These are phyloP conservation scores for Ceratobasidium sp. DNA, from an alignment of 1,284 basidiomycete genomes.

Conservation along the genomic window DNA sequence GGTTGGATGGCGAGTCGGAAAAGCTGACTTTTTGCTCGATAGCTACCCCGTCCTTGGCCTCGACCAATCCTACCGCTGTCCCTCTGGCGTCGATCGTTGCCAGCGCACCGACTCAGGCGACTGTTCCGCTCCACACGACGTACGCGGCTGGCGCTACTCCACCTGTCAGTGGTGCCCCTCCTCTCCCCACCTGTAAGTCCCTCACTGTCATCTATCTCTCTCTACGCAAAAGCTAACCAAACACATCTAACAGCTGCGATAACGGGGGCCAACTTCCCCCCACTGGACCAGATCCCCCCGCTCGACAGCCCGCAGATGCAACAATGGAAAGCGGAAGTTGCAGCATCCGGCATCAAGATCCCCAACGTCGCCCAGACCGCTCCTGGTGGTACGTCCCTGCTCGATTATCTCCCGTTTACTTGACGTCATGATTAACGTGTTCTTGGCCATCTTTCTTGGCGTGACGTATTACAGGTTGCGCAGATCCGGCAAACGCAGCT, in stretches of 20 bases:
- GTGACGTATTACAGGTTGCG: slow-evolving; percentile 64
- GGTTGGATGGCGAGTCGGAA: not conserved
- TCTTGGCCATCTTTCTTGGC: slow-evolving; percentile 35
- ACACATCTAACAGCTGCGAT: slow-evolving; percentile 60
- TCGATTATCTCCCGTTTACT: not conserved
- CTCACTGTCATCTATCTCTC: slow-evolving; percentile 20
- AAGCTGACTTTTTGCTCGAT: not conserved
- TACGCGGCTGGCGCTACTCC: slow-evolving; percentile 71
- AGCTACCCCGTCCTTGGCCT: slow-evolving; percentile 37
- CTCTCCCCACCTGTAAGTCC: slow-evolving; percentile 70
- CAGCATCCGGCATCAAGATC: slow-evolving; percentile 68
- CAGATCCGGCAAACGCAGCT: slow-evolving; percentile 69
- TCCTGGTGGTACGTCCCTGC: slow-evolving; percentile 4
- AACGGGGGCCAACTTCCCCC: slow-evolving; percentile 69
- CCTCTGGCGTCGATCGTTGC: slow-evolving; percentile 64
- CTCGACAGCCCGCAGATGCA: slow-evolving; percentile 72
- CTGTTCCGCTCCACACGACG: slow-evolving; percentile 66
- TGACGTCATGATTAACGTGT: not conserved
- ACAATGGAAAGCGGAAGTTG: slow-evolving; percentile 78
- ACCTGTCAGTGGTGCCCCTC: slow-evolving; percentile 73
- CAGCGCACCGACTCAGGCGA: slow-evolving; percentile 72
- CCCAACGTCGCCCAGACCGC: slow-evolving; percentile 72
- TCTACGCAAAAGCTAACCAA: not conserved
- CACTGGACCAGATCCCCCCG: slow-evolving; percentile 76
- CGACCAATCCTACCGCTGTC: slow-evolving; percentile 44